Evolutionary conservation across 306 rosid species (phyloP), one percentile per base, ranked within the genome.

Genomic region (Cicer bijugum): DNA sequence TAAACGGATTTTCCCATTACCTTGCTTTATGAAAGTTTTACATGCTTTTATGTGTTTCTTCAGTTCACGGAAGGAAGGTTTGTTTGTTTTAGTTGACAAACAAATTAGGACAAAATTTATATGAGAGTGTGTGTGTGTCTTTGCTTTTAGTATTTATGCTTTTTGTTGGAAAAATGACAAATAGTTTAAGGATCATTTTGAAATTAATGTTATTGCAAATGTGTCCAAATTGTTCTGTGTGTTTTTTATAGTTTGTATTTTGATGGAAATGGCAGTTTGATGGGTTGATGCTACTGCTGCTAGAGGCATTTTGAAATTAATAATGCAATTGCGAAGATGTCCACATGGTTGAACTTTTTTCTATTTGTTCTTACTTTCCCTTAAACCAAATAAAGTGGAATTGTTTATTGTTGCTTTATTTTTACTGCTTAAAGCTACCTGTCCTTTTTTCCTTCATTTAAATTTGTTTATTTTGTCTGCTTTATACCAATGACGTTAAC

Each of bases 391-490:
- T 59, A 46, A 68, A 57, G 55, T 68, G 45, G 12, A 33, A 51
- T 73, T 44, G 42, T 48, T 48, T 38, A 42, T 75, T 55, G 55
- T 75, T 61, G 62, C 76, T 80, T 39, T 37, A 64, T 64, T 69
- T 75, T 47, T 59, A 56, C 35, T 40, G 19, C 64, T 65, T 73
- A 46, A 57, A 72, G 46, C 75, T 37, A 19, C 39, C 8, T 28
- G 44, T 66, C 23, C 11, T 14, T 70, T 55, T 55, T 71, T 20
- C 40, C 39, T 42, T 68, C 12, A 44, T 74, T 12, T 72, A 48
- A 38, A n/a, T 38, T 11, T 12, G 35, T 28, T 61, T 58, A 1
- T 76, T 77, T 35, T 68, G 28, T 76, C 4, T 67, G 74, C 73
- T 14, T 65, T 46, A 57, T 78, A 39, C 35, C 16, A 8, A 62